Evolutionary conservation across 1,284 basidiomycete species (phyloP).

Genomic region (Fomitopsis pinicola): DNA sequence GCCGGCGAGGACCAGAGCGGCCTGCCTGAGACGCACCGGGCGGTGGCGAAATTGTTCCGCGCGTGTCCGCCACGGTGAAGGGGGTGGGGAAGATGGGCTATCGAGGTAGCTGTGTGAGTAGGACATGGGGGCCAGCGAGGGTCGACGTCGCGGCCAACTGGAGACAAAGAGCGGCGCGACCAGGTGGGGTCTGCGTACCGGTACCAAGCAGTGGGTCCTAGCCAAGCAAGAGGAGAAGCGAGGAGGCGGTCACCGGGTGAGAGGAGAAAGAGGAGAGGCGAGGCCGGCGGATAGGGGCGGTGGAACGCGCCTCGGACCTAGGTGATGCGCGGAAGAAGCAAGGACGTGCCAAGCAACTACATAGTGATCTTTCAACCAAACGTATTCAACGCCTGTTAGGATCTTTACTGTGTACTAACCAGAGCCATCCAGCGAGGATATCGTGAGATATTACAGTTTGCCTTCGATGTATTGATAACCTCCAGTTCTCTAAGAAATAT

Average conservation of each 20-base stretch:
- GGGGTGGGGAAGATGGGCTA: constrained; percentile 4
- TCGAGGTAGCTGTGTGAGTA: constrained; percentile 13
- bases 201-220: no score
- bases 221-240: no score
- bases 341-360: no score
- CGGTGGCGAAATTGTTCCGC: constrained; percentile 11
- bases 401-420: no score
- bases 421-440: no score
- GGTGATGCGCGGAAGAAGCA: no score
- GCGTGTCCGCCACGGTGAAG: constrained; percentile 11
- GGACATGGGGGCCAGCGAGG: constrained; percentile 6
- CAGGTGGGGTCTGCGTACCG: not conserved
- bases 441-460: no score
- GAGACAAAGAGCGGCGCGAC: not conserved
- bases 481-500: no score
- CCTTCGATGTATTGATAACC: no score
- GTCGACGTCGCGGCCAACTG: not conserved
- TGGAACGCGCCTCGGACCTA: not conserved
- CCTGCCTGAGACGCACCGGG: constrained; percentile 11
- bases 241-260: no score
- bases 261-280: not conserved
- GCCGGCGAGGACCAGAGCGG: constrained; percentile 9
- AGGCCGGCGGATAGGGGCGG: not conserved
- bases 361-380: not conserved
- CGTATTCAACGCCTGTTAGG: no score